These are phyloP conservation scores for Vigna mungo DNA, from an alignment of 306 rosid species.

Conservation along the genomic window DNA sequence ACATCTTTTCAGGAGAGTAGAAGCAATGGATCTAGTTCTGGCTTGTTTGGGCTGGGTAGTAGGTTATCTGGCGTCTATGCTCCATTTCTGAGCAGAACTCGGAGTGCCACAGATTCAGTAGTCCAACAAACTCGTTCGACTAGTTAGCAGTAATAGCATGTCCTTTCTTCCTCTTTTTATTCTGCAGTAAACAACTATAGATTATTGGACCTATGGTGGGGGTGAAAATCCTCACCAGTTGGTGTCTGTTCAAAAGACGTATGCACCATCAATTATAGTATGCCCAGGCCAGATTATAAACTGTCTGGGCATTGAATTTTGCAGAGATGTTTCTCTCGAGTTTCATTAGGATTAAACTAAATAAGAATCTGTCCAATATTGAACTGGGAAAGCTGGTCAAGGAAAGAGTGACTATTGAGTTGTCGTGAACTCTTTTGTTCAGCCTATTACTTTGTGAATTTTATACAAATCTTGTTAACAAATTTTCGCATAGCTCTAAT, in stretches of 20 bases:
- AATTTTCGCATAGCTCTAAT: not conserved
- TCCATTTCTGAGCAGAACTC: constrained; percentile 66
- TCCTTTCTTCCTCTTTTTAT: constrained; percentile 27
- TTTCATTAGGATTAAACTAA: constrained; percentile 40
- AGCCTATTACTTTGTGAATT: constrained; percentile 14
- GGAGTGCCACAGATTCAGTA: constrained; percentile 70
- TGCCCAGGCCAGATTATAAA: constrained; percentile 55
- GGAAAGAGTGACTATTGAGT: not conserved
- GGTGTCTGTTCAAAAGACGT: constrained; percentile 27
- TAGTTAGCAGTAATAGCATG: constrained; percentile 31
- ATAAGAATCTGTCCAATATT: constrained; percentile 19
- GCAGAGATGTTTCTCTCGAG: constrained; percentile 50
- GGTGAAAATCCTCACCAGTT: constrained; percentile 14
- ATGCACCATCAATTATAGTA: constrained; percentile 41
- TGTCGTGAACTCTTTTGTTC: constrained; percentile 32
- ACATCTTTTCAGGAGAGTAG: constrained; percentile 59
- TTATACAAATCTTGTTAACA: not conserved
- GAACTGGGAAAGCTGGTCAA: constrained; percentile 4
- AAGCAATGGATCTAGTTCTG: constrained; percentile 57
- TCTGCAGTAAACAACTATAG: constrained; percentile 11
- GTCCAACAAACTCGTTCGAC: constrained; percentile 61
- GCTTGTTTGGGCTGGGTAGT: constrained; percentile 58
- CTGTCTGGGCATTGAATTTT: constrained; percentile 70
- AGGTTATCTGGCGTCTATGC: constrained; percentile 48
- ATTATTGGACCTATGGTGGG: constrained; percentile 39